Conservation (phyloP, 345 rosid genomes). For the Salix arbutifolia region DNA sequence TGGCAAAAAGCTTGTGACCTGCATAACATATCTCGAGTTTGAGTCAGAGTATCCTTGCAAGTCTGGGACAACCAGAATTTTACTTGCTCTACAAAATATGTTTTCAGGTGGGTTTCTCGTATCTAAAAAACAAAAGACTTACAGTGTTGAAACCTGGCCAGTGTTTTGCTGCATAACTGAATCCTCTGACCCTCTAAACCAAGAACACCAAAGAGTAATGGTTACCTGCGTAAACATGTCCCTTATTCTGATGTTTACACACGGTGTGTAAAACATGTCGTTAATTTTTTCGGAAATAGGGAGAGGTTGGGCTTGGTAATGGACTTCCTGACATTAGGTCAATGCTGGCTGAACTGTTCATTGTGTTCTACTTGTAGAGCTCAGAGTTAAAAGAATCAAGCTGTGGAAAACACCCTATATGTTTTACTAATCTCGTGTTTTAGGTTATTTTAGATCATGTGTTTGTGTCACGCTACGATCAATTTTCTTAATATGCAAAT, state of each 20-base stretch:
- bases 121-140: slow-evolving; percentile 11
- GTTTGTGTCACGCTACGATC: too few species aligned
- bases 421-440: background rate
- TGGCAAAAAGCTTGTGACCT: too few species aligned
- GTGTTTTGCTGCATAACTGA: slow-evolving; percentile 81
- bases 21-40: too few species aligned
- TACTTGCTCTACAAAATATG: too few species aligned
- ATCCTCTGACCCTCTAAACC: slow-evolving; percentile 60
- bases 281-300: slow-evolving; percentile 31
- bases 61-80: too few species aligned
- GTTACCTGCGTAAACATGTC: slow-evolving; percentile 18
- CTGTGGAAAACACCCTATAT: background rate
- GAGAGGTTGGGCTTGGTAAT: slow-evolving; percentile 69
- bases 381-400: background rate
- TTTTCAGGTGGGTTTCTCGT: too few species aligned
- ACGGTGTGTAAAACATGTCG: background rate
- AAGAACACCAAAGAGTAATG: slow-evolving; percentile 70
- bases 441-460: too few species aligned
- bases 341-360: slow-evolving; percentile 21
- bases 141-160: slow-evolving; percentile 79
- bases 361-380: background rate
- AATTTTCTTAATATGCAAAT: too few species aligned
- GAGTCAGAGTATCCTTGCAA: too few species aligned
- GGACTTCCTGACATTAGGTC: slow-evolving; percentile 82
- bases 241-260: background rate